Evolutionary conservation across 106 monocot species (phyloP).

Genomic region (Cymbidium sinense): DNA sequence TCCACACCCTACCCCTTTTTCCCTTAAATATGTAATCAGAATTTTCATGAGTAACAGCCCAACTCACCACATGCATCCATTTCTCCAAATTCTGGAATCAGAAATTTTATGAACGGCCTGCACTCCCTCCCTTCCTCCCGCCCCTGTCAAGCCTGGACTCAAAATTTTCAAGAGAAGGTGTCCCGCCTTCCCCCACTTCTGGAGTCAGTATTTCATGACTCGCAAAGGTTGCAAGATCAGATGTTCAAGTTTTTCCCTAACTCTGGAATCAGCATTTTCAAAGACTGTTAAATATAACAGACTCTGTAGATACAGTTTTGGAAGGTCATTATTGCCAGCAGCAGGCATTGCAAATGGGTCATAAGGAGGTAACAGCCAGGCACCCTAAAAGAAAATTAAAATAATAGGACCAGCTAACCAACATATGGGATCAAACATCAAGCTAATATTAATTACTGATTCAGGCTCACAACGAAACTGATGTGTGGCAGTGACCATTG

Average conservation of each 20-base stretch:
- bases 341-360: not conserved
- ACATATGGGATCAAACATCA: not conserved
- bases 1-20: too few relatives aligned
- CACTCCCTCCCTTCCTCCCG: too few relatives aligned
- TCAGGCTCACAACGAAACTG: not conserved
- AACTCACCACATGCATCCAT: too few relatives aligned
- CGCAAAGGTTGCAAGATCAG: not conserved
- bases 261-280: not conserved
- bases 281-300: not conserved
- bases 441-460: not conserved
- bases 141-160: not conserved
- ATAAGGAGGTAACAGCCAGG: not conserved
- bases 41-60: too few relatives aligned
- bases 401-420: not conserved
- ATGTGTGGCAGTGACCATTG: not conserved
- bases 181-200: not conserved
- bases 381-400: not conserved
- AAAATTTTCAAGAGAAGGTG: not conserved
- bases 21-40: too few relatives aligned
- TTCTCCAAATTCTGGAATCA: too few relatives aligned
- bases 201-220: not conserved
- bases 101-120: too few relatives aligned
- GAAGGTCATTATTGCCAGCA: not conserved
- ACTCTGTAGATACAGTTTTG: not conserved
- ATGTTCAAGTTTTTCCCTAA: not conserved